Conservation (phyloP, 2,329 filamentous ascomycete genomes). For the Ilyonectria destructans region DNA sequence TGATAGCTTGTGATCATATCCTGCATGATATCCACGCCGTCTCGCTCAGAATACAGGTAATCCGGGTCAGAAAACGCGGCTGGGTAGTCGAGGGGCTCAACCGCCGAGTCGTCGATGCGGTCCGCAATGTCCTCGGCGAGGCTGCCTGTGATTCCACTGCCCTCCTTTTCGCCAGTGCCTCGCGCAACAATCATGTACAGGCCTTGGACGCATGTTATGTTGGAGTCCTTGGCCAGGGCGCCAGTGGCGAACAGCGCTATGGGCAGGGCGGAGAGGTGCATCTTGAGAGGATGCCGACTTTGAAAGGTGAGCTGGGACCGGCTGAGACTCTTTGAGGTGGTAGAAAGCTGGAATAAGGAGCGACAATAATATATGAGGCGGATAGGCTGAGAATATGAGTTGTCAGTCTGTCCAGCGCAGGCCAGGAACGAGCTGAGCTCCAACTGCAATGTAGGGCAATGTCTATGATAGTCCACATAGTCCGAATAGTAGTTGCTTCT, state of each 20-base stretch:
- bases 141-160: conserved; percentile 47
- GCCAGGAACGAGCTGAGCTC: not conserved
- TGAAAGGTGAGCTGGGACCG: not conserved
- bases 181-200: conserved; percentile 59
- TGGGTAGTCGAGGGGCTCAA: conserved; percentile 57
- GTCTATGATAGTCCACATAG: not conserved
- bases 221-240: conserved; percentile 24
- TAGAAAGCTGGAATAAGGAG: not conserved
- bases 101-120: conserved; percentile 53
- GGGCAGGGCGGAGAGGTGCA: conserved; percentile 34
- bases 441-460: not conserved
- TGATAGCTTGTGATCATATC: conserved; percentile 46
- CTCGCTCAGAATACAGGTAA: conserved; percentile 54
- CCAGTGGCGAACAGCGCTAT: not conserved
- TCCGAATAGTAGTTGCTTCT: not conserved
- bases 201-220: conserved; percentile 52
- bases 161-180: conserved; percentile 55
- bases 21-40: not conserved
- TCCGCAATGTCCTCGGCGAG: not conserved
- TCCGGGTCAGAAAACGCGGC: conserved; percentile 51
- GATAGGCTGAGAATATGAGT: not conserved
- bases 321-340: not conserved
- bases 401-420: not conserved
- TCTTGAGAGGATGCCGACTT: conserved; percentile 12
- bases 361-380: not conserved